Percentiles rank a stretch among this genome's conserved stretches.
phyloP scores from a whole-genome alignment of 495 filamentous ascomycete species.

The Podospora pseudoanserina region DNA sequence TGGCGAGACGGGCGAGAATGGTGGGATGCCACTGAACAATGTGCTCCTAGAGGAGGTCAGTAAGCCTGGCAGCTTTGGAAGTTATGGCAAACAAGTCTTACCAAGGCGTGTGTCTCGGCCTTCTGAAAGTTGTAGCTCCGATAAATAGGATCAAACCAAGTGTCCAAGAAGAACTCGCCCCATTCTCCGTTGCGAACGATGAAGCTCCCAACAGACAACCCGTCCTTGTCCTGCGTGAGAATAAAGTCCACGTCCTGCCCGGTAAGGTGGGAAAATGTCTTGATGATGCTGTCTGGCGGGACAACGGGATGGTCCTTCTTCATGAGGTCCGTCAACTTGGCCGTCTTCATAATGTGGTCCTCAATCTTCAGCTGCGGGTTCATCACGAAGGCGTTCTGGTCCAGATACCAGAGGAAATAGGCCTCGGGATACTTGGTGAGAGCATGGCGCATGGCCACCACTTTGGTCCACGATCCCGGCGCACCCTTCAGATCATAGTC shows the following conservation, averaged over 20 bases:
- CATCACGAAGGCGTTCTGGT: conserved; percentile 84
- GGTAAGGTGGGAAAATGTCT: conserved; percentile 79
- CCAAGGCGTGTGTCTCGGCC: conserved; percentile 88
- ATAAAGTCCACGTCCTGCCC: conserved; percentile 77
- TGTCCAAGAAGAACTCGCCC: conserved; percentile 87
- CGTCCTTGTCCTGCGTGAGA: conserved; percentile 77
- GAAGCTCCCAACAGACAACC: conserved; percentile 72
- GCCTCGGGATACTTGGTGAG: conserved; percentile 71
- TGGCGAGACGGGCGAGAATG: conserved; percentile 78
- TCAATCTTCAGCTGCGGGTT: conserved; percentile 66
- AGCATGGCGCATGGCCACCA: conserved; percentile 87
- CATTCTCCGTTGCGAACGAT: conserved; percentile 82
- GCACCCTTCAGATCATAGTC: conserved; percentile 72
- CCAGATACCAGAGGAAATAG: conserved; percentile 81
- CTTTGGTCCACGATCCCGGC: conserved; percentile 69
- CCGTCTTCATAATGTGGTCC: conserved; percentile 63
- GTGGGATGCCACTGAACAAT: conserved; percentile 99
- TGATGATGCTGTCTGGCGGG: conserved; percentile 93
- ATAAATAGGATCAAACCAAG: conserved; percentile 95
- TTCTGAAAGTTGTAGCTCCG: conserved; percentile 93
- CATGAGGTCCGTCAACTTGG: conserved; percentile 73
- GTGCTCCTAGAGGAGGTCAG: conserved; percentile 59
- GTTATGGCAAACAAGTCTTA: conserved; percentile 40
- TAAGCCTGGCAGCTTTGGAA: not conserved
- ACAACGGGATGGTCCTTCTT: conserved; percentile 81